These are phyloP conservation scores for Penicillium mononematosum DNA, from an alignment of 495 filamentous ascomycete species.

Conservation along the genomic window DNA sequence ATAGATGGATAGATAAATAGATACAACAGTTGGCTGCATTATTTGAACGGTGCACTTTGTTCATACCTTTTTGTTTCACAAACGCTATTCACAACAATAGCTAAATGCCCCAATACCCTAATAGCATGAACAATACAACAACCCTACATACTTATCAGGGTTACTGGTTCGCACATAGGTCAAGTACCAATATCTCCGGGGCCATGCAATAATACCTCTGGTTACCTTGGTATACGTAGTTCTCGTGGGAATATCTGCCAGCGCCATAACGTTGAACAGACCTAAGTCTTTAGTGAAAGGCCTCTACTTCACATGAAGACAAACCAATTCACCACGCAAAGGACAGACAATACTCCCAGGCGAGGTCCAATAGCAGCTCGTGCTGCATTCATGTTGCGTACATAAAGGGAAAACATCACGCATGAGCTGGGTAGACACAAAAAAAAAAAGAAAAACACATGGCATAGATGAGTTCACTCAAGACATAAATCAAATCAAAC, in stretches of 20 bases:
- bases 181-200: background rate
- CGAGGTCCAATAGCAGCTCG: slow-evolving; percentile 3
- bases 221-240: background rate
- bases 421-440: slow-evolving; percentile 22
- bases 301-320: background rate
- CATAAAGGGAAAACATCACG: slow-evolving; percentile 25
- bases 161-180: background rate
- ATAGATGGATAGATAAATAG: background rate
- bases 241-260: background rate
- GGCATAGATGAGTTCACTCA: slow-evolving; percentile 26
- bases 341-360: background rate
- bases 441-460: slow-evolving; percentile 21
- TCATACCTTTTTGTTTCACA: background rate
- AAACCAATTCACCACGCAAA: background rate
- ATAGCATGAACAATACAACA: background rate
- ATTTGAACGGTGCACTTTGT: background rate
- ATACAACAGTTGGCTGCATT: background rate
- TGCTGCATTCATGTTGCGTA: slow-evolving; percentile 17
- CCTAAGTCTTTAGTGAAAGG: background rate
- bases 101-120: background rate
- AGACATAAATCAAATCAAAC: slow-evolving; percentile 41
- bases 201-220: background rate
- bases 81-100: background rate
- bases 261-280: background rate
- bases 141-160: background rate